Percentiles rank a stretch among this genome's conserved stretches.
Conservation (phyloP, 2,329 filamentous ascomycete genomes). For the Paecilomyces variotii region DNA sequence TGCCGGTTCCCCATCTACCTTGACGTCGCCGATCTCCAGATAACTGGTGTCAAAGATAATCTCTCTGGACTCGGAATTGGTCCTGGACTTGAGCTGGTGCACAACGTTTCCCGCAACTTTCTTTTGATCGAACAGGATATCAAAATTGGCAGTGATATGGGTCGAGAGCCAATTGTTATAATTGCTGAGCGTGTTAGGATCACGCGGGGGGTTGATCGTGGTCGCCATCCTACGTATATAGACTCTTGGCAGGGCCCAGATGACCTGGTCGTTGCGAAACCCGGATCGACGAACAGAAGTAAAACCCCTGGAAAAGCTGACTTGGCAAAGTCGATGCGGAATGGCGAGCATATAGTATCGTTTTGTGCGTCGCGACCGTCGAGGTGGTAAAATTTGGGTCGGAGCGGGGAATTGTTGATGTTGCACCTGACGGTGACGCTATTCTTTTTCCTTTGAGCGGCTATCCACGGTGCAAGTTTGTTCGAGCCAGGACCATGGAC, state of each 20-base stretch:
- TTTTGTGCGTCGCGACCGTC: not conserved
- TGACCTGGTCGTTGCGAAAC: not conserved
- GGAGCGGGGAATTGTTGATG: not conserved
- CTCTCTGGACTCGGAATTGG: constrained; percentile 62
- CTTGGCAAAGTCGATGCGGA: not conserved
- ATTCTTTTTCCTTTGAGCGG: not conserved
- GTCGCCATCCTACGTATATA: constrained; percentile 29
- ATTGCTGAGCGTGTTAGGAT: constrained; percentile 87
- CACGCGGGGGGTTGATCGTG: constrained; percentile 47
- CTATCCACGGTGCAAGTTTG: not conserved
- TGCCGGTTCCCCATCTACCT: constrained; percentile 55
- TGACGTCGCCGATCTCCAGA: constrained; percentile 64
- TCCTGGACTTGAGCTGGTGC: constrained; percentile 69
- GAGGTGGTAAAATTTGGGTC: not conserved
- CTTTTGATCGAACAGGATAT: constrained; percentile 75
- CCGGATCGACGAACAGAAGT: not conserved
- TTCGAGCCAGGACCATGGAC: not conserved
- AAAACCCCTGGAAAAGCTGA: not conserved
- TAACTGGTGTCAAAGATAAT: constrained; percentile 85
- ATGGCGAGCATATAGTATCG: not conserved
- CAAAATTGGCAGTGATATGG: constrained; percentile 74
- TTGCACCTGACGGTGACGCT: not conserved
- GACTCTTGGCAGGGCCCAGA: not conserved
- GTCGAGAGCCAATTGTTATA: constrained; percentile 79
- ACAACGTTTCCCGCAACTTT: constrained; percentile 68